Evolutionary conservation across 2,329 filamentous ascomycete species (phyloP).

Genomic region (Pseudogymnoascus destructans): DNA sequence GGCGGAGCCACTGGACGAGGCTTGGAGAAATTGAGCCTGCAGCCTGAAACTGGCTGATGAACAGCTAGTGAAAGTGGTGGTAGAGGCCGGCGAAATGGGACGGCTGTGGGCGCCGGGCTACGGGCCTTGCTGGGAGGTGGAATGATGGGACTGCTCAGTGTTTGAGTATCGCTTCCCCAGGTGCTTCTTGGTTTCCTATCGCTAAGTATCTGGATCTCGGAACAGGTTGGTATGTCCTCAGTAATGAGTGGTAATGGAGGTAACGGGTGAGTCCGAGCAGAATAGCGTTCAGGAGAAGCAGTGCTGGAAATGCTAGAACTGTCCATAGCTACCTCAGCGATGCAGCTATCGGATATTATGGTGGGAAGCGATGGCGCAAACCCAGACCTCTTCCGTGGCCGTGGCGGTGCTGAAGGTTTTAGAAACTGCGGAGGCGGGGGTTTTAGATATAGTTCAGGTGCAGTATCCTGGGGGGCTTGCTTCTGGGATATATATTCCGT

Average conservation of each 20-base stretch:
- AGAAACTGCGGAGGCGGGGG: neutral
- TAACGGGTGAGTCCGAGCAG: neutral
- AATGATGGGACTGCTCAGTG: neutral
- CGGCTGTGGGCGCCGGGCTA: neutral
- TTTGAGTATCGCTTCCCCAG: neutral
- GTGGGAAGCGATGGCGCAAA: conserved; percentile 2
- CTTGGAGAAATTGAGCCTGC: neutral
- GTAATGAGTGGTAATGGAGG: neutral
- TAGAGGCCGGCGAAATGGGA: neutral
- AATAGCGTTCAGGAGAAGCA: neutral
- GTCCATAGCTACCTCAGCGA: neutral
- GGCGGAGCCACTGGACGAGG: neutral
- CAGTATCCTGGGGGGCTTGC: neutral
- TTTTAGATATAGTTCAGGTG: neutral
- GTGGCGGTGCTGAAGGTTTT: neutral
- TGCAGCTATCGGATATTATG: conserved; percentile 3
- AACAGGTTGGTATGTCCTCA: neutral
- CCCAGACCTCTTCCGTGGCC: neutral
- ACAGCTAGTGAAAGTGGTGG: neutral
- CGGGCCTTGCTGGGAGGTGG: neutral
- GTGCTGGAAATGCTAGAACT: neutral
- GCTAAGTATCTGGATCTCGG: neutral
- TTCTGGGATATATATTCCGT: neutral
- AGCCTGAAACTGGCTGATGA: neutral
- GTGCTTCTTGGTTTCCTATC: neutral